Percentiles rank a stretch among this genome's conserved stretches.
Evolutionary conservation across 164 flowering plant genomes (phyloP).

Genomic region (Malania oleifera): DNA sequence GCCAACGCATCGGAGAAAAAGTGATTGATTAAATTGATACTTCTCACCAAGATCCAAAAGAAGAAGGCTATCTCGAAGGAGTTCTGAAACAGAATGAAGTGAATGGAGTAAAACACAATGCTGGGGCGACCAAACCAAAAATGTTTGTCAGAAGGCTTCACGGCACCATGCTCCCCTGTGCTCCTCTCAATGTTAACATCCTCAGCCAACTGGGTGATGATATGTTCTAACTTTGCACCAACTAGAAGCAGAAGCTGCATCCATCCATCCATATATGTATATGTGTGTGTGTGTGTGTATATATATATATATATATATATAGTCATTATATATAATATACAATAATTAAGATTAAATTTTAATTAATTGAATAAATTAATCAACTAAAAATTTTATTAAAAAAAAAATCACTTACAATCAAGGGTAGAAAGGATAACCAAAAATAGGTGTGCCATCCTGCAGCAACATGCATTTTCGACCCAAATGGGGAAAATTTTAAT

Average conservation of each 20-base stretch:
- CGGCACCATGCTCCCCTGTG: slow-evolving; percentile 16
- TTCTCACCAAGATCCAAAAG: slow-evolving; percentile 80
- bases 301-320: no score
- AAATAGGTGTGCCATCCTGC: slow-evolving; percentile 95
- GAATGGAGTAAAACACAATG: slow-evolving; percentile 66
- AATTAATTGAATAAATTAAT: no score
- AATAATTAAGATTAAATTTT: no score
- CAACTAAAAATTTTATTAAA: no score
- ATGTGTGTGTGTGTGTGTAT: no score
- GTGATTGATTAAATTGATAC: no score
- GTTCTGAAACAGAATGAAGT: slow-evolving; percentile 74
- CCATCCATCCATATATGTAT: no score
- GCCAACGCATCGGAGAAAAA: no score
- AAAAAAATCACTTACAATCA: slow-evolving; percentile 47
- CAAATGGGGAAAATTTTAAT: neutral
- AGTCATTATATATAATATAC: no score
- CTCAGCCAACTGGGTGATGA: no score
- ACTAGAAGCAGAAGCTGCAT: slow-evolving; percentile 68
- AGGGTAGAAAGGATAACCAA: slow-evolving; percentile 82
- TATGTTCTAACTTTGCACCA: no score
- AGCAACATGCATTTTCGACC: neutral
- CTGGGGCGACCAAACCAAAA: slow-evolving; percentile 73
- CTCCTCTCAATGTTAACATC: slow-evolving; percentile 21
- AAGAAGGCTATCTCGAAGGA: slow-evolving; percentile 79
- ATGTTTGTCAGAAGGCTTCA: slow-evolving; percentile 70